Conservation (phyloP, 495 filamentous ascomycete genomes). For the Penicillium cinerascens region DNA sequence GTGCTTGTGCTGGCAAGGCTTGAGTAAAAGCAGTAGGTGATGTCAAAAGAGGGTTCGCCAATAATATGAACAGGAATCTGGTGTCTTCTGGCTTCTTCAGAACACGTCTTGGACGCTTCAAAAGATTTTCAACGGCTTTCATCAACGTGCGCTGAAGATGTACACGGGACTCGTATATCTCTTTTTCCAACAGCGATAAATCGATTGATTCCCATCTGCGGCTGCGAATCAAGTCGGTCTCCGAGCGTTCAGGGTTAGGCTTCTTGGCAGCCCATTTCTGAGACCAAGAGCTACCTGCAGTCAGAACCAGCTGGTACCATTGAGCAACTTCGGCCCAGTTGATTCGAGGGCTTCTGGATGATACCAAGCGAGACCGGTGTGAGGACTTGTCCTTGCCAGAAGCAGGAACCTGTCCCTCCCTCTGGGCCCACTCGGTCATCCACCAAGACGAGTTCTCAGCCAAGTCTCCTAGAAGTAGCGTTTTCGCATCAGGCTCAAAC, state of each 20-base stretch:
- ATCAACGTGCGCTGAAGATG: conserved; percentile 68
- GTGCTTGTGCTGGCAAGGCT: not conserved
- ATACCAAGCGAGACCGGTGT: conserved; percentile 43
- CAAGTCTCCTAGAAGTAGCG: conserved; percentile 72
- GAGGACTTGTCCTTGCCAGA: conserved; percentile 25
- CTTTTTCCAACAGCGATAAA: conserved; percentile 50
- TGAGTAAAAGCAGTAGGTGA: conserved; percentile 14
- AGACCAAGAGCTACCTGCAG: conserved; percentile 60
- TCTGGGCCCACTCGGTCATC: conserved; percentile 53
- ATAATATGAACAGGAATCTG: conserved; percentile 77
- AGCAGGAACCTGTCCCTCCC: conserved; percentile 20
- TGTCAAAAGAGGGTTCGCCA: conserved; percentile 77
- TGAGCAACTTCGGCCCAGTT: conserved; percentile 69
- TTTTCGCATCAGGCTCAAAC: conserved; percentile 69
- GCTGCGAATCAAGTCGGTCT: conserved; percentile 23
- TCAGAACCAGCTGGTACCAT: conserved; percentile 73
- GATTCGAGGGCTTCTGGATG: conserved; percentile 62
- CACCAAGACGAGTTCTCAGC: conserved; percentile 85
- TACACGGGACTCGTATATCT: conserved; percentile 62
- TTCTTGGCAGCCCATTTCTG: conserved; percentile 45
- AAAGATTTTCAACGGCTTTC: conserved; percentile 76
- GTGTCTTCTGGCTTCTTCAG: conserved; percentile 67
- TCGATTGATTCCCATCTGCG: conserved; percentile 33
- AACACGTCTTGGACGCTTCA: conserved; percentile 78
- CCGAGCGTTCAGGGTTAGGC: conserved; percentile 22